Evolutionary conservation across 164 flowering plant species (phyloP), one percentile per base, ranked within the genome.

Genomic region (Amborella trichopoda): DNA sequence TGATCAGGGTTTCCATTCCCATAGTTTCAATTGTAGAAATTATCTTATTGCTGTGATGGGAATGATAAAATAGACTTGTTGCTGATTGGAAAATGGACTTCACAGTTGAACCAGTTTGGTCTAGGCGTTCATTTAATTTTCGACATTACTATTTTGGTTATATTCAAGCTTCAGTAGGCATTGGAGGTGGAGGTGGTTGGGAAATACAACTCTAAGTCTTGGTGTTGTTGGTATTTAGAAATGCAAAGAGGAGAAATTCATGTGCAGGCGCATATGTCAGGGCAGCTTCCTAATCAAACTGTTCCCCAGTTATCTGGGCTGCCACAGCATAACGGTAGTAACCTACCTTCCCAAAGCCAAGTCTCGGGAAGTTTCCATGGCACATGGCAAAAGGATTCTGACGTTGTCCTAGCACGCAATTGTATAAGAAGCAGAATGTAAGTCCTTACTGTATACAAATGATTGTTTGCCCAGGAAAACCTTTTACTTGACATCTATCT

Each of bases 201-300:
- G 27, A 23, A 21, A 25, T 40, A 26, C 24, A 47, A 47, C 19
- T 43, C 40, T 52, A 44, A 28, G 38, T 53, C 6, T 28, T 49
- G 53, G 37, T 26, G 23, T 48, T 38, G 28, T 43, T 46, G 23
- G 19, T 43, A 28, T 38, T 42, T 19, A 16, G n/a, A 16, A 16
- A 8, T 38, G 14, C 20, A 16, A n/a, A 21, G 30, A 8, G 40
- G 46, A 50, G 58, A 58, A 51, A 66, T 66, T 63, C 46, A 62
- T 55, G 44, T 59, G 40, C 69, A 65, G 66, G 66, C 83, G 27
- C 87, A 75, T 51, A 71, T 81, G 70, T 68, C 91, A 0, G 90
- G 82, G 27, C 85, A 81, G 68, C 44, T 85, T 24, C 64, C 89
- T n/a, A 89, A 66, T 59, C 95, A 74, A 67, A 62, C 68, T 43